These are phyloP conservation scores for Chrysanthemum makinoi DNA, from an alignment of 129 eudicot genomes.

Conservation along the genomic window DNA sequence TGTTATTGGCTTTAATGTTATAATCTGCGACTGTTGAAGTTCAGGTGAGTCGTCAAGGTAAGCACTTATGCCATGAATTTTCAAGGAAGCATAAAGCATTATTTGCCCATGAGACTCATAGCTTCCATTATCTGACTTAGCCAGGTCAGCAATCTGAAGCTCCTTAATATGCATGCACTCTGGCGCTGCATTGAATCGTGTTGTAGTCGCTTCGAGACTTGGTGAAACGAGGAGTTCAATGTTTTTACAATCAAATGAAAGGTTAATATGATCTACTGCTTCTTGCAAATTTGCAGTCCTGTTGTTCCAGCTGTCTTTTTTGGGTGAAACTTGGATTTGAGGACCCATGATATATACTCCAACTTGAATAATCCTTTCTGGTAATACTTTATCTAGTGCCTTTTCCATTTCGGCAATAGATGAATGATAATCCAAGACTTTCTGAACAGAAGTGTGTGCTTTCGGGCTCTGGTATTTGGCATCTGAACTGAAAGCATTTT, in stretches of 20 bases:
- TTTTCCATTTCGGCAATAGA: slow-evolving; percentile 36
- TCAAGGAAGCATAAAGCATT: slow-evolving; percentile 41
- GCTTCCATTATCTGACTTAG: slow-evolving; percentile 30
- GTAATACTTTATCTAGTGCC: slow-evolving; percentile 49
- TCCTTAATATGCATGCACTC: slow-evolving; percentile 35
- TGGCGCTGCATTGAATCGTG: slow-evolving; percentile 16
- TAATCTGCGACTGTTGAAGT: slow-evolving; percentile 40
- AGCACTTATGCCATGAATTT: slow-evolving; percentile 58
- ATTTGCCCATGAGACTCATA: slow-evolving; percentile 45
- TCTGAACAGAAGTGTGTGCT: slow-evolving; percentile 27
- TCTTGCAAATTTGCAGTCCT: slow-evolving; percentile 17
- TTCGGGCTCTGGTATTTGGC: slow-evolving; percentile 21
- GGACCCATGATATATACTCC: slow-evolving; percentile 68
- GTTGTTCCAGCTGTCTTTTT: slow-evolving; percentile 35
- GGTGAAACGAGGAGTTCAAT: slow-evolving; percentile 68
- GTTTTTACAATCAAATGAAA: slow-evolving; percentile 47
- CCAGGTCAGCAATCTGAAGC: slow-evolving; percentile 28
- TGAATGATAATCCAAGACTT: slow-evolving; percentile 40
- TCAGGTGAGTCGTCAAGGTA: slow-evolving; percentile 42
- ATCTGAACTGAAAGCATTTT: slow-evolving; percentile 36
- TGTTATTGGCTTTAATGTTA: slow-evolving; percentile 46
- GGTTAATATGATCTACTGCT: slow-evolving; percentile 26
- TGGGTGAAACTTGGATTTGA: slow-evolving; percentile 47
- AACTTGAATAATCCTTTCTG: slow-evolving; percentile 58
- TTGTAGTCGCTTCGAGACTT: slow-evolving; percentile 32